A percentile compares a stretch with the other conserved stretches of the same genome.
Conservation (phyloP, 2,329 filamentous ascomycete genomes). For the Fusarium sp. region DNA sequence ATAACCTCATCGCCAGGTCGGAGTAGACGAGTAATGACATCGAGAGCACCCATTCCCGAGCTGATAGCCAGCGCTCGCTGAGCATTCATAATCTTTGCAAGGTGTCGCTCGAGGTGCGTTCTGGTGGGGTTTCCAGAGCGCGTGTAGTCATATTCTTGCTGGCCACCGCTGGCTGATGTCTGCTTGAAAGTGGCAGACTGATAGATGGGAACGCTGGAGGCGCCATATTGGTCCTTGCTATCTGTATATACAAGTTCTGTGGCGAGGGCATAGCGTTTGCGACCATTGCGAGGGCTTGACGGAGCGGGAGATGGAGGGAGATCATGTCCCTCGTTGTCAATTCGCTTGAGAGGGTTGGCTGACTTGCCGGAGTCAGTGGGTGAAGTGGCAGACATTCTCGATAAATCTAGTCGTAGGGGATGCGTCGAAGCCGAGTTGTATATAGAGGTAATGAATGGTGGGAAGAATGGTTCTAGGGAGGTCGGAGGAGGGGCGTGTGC, state of each 20-base stretch:
- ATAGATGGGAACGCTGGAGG: conserved; percentile 96
- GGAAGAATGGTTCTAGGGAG: background rate
- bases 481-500: background rate
- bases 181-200: conserved; percentile 99
- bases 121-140: conserved; percentile 96
- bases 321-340: conserved; percentile 85
- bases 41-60: conserved; percentile 96
- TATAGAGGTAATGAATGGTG: conserved; percentile 1
- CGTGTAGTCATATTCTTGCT: conserved; percentile 95
- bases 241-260: conserved; percentile 98
- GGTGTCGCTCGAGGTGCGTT: conserved; percentile 93
- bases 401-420: background rate
- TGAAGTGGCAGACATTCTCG: conserved; percentile 37
- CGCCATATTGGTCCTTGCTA: conserved; percentile 94
- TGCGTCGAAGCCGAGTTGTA: background rate
- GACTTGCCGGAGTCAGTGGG: conserved; percentile 46
- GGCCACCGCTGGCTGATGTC: conserved; percentile 78
- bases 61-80: conserved; percentile 90
- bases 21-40: conserved; percentile 92
- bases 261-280: conserved; percentile 86
- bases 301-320: conserved; percentile 92
- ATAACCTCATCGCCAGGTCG: conserved; percentile 96
- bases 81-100: conserved; percentile 99
- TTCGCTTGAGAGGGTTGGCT: conserved; percentile 59
- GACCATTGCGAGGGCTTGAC: conserved; percentile 85